Conservation (phyloP, 2,329 filamentous ascomycete species). For the Fusarium drepaniforme region DNA sequence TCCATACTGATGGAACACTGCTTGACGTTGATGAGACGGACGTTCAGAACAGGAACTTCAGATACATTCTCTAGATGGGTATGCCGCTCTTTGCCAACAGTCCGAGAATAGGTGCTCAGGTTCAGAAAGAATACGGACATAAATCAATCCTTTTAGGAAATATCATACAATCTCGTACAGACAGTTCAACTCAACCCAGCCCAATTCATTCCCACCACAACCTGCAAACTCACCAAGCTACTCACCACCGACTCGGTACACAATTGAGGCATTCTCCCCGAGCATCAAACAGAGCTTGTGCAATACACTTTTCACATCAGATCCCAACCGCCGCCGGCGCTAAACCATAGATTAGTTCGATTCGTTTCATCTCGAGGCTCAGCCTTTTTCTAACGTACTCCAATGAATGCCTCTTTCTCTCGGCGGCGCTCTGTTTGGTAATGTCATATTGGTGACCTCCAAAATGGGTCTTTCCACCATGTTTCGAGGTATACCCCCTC, state of each 20-base stretch:
- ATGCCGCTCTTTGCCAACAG: neutral
- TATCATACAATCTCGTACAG: neutral
- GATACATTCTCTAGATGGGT: constrained; percentile 16
- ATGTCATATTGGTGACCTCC: constrained; percentile 20
- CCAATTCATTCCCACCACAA: neutral
- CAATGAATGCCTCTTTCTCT: constrained; percentile 2
- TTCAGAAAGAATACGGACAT: neutral
- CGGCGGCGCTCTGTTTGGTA: constrained; percentile 1
- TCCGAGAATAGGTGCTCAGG: neutral
- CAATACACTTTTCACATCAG: neutral
- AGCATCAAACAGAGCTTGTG: neutral
- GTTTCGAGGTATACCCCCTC: neutral
- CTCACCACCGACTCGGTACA: neutral
- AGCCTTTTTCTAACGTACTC: neutral
- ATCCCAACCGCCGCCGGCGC: neutral
- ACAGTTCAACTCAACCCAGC: neutral
- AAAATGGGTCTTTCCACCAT: neutral
- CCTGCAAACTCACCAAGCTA: neutral
- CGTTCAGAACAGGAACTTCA: constrained; percentile 16
- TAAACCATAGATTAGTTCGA: neutral
- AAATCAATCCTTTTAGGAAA: neutral
- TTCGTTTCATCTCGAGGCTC: neutral
- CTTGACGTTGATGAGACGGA: constrained; percentile 29
- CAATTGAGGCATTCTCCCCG: neutral
- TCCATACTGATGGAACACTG: constrained; percentile 10